Percentiles rank a stretch among this genome's conserved stretches.
These are phyloP conservation scores for Lentinus tigrinus DNA, from an alignment of 768 basidiomycete species.

Conservation along the genomic window DNA sequence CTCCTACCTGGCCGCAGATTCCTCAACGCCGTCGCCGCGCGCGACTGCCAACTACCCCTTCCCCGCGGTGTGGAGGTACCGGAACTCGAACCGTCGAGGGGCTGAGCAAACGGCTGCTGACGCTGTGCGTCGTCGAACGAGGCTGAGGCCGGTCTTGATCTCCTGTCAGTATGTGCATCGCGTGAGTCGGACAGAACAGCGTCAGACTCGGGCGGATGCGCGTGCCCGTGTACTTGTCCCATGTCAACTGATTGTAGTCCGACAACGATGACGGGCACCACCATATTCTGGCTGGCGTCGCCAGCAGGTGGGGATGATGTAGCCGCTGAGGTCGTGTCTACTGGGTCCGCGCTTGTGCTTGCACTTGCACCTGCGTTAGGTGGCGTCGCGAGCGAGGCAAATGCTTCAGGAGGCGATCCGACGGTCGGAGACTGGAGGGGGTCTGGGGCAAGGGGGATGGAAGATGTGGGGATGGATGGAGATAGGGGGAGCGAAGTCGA, in stretches of 20 bases:
- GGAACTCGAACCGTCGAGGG: background rate
- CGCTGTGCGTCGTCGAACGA: conserved; percentile 2
- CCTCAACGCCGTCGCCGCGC: conserved; percentile 62
- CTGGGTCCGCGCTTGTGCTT: conserved; percentile 6
- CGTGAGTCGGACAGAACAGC: conserved; percentile 15
- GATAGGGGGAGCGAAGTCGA: conserved; percentile 7
- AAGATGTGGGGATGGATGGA: background rate
- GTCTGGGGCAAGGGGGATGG: background rate
- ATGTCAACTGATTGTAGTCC: conserved; percentile 74
- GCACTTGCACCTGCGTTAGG: background rate
- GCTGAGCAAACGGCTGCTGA: background rate
- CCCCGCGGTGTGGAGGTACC: conserved; percentile 28
- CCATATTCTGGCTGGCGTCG: conserved; percentile 33
- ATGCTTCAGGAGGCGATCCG: background rate
- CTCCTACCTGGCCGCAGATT: conserved; percentile 38
- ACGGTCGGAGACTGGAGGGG: background rate
- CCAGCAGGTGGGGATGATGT: conserved; percentile 9
- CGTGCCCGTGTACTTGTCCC: conserved; percentile 28
- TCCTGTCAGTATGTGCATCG: background rate
- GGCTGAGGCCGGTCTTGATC: background rate
- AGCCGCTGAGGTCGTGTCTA: conserved; percentile 18
- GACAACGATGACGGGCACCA: conserved; percentile 82
- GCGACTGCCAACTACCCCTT: conserved; percentile 51
- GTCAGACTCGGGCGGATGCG: conserved; percentile 9
- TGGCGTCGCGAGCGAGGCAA: background rate